These are phyloP conservation scores for Tuber borchii DNA, from an alignment of 495 filamentous ascomycete species.

Conservation along the genomic window DNA sequence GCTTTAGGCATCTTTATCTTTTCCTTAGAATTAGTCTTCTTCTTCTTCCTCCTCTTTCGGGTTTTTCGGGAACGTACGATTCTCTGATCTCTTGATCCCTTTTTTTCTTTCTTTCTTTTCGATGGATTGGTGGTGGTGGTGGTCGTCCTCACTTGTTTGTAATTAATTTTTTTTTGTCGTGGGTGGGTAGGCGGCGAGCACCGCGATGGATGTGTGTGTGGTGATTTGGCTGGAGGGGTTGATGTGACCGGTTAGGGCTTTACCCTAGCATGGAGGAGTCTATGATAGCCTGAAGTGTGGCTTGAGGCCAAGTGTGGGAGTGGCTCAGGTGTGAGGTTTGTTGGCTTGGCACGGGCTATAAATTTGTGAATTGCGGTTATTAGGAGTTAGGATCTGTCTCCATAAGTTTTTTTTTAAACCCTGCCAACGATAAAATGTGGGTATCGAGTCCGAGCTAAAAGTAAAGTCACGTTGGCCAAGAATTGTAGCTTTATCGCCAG, in stretches of 20 bases:
- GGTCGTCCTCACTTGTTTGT: conserved; percentile 7
- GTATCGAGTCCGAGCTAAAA: too few relatives aligned
- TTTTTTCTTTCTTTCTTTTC: conserved; percentile 7
- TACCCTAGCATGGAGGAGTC: conserved; percentile 7
- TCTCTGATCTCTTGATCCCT: too few relatives aligned
- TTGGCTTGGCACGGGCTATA: background rate
- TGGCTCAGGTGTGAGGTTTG: background rate
- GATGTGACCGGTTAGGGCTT: conserved; percentile 23
- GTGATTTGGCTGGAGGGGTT: conserved; percentile 23
- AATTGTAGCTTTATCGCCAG: too few relatives aligned
- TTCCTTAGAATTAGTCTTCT: conserved; percentile 14
- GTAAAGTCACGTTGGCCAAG: too few relatives aligned
- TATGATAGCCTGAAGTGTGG: background rate
- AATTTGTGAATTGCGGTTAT: background rate
- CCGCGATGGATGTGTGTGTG: conserved; percentile 19
- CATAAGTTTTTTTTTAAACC: too few relatives aligned
- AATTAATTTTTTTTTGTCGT: background rate
- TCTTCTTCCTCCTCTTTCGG: background rate
- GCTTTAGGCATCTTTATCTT: conserved; percentile 61
- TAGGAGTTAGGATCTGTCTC: background rate
- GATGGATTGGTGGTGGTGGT: conserved; percentile 27
- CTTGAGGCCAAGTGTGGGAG: background rate
- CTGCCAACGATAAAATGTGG: too few relatives aligned
- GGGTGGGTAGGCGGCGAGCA: conserved; percentile 22
- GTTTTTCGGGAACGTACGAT: background rate